Evolutionary conservation across 208 protist genomes (phyloP).

Genomic region (Crithidia acanthocephali): DNA sequence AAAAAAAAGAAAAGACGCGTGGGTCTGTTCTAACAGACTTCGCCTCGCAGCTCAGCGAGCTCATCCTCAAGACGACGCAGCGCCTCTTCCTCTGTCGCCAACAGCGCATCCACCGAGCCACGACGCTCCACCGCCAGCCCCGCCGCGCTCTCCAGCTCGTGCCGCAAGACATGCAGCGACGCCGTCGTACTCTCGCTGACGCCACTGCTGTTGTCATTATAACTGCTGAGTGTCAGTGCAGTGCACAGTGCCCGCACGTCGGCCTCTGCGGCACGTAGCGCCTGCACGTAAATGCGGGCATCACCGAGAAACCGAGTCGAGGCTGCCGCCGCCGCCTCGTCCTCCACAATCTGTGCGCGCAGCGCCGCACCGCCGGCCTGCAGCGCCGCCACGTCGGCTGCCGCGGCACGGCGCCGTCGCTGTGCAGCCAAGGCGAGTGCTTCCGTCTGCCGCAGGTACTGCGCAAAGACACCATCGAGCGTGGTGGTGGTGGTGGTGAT

Average conservation of each 20-base stretch:
- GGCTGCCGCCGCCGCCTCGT: constrained; percentile 16
- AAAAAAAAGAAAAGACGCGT: neutral
- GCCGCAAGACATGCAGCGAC: constrained; percentile 15
- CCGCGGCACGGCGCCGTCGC: constrained; percentile 10
- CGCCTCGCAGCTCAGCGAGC: constrained; percentile 5
- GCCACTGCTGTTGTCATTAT: too few relatives aligned
- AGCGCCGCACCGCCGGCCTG: constrained; percentile 10
- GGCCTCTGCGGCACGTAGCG: constrained; percentile 24
- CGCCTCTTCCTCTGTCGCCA: constrained; percentile 9
- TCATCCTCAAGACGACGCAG: constrained; percentile 19
- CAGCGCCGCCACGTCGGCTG: constrained; percentile 26
- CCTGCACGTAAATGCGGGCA: constrained; percentile 34
- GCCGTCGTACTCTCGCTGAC: too few relatives aligned
- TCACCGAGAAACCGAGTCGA: constrained; percentile 17
- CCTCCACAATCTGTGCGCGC: neutral
- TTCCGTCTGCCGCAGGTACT: constrained; percentile 29
- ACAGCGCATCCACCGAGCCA: constrained; percentile 10
- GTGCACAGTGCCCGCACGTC: constrained; percentile 21
- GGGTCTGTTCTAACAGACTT: neutral
- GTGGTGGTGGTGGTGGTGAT: neutral
- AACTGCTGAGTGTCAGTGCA: neutral
- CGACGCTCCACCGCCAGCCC: constrained; percentile 1
- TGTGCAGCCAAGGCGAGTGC: constrained; percentile 22
- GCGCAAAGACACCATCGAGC: constrained; percentile 7
- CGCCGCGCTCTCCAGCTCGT: constrained; percentile 9